These are phyloP conservation scores for Fusarium neocosmosporiellum DNA, from an alignment of 2,329 filamentous ascomycete genomes.

Conservation along the genomic window DNA sequence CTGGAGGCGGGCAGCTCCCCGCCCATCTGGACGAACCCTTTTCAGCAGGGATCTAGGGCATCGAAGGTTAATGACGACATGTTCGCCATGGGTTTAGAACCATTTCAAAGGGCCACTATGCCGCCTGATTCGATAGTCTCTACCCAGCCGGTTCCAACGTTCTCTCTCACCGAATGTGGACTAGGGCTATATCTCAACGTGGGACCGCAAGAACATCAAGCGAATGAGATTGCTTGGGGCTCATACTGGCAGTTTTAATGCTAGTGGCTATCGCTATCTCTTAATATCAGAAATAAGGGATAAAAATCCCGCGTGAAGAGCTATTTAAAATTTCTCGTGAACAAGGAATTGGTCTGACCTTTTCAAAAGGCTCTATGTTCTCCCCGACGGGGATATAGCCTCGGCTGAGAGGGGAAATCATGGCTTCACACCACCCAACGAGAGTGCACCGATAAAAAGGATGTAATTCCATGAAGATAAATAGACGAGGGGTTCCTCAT, in stretches of 20 bases:
- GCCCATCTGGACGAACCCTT: slow-evolving; percentile 33
- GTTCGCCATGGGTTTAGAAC: slow-evolving; percentile 36
- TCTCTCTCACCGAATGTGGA: slow-evolving; percentile 1
- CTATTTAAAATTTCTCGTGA: too few relatives aligned
- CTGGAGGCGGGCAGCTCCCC: slow-evolving; percentile 33
- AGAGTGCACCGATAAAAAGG: too few relatives aligned
- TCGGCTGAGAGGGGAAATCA: too few relatives aligned
- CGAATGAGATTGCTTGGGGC: slow-evolving; percentile 23
- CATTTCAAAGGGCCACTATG: slow-evolving; percentile 24
- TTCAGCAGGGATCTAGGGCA: slow-evolving; percentile 26
- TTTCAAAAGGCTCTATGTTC: too few relatives aligned
- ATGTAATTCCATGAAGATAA: too few relatives aligned
- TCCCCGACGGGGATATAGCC: too few relatives aligned
- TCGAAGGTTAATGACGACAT: slow-evolving; percentile 35
- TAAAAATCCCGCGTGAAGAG: too few relatives aligned
- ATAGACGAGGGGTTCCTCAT: too few relatives aligned
- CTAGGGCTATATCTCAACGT: slow-evolving; percentile 20
- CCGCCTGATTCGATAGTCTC: not conserved
- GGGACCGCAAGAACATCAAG: slow-evolving; percentile 10
- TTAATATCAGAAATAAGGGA: too few relatives aligned
- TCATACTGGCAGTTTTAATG: slow-evolving; percentile 32
- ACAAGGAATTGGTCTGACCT: too few relatives aligned
- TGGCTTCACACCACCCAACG: too few relatives aligned
- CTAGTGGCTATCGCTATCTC: not conserved
- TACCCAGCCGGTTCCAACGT: too few relatives aligned